phyloP scores from a whole-genome alignment of 768 basidiomycete species.

The Lactarius akahatsu region DNA sequence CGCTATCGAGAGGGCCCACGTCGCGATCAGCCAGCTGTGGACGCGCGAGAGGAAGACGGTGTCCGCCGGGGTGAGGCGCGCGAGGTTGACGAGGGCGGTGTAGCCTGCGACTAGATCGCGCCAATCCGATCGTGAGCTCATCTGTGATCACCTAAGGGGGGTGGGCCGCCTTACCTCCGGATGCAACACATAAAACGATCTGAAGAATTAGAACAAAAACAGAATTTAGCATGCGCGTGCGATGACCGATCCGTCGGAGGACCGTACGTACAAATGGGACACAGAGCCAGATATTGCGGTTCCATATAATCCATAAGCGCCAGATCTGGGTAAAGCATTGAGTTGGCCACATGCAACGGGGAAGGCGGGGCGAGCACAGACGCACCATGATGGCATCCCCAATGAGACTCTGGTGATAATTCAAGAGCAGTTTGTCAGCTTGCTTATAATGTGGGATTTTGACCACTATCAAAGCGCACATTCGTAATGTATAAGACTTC shows the following conservation, averaged over 20 bases:
- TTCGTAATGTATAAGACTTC: conserved; percentile 20
- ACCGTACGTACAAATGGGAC: conserved; percentile 17
- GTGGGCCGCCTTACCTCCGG: neutral
- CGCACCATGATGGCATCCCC: conserved; percentile 23
- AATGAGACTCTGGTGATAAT: conserved; percentile 14
- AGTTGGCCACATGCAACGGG: neutral
- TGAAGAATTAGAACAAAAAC: neutral
- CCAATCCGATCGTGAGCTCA: no score
- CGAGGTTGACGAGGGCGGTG: conserved; percentile 11
- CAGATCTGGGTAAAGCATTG: conserved; percentile 13
- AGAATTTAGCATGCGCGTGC: neutral
- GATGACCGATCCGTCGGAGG: neutral
- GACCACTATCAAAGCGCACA: neutral
- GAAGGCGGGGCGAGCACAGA: neutral
- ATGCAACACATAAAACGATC: conserved; percentile 6
- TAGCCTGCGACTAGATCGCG: conserved; percentile 11
- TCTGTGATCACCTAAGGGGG: no score
- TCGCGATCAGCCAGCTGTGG: conserved; percentile 13
- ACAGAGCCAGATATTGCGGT: conserved; percentile 14
- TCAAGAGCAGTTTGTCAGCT: neutral
- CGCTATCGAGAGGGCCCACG: conserved; percentile 22
- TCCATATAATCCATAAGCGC: conserved; percentile 26
- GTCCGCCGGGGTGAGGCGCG: neutral
- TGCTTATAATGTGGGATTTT: neutral
- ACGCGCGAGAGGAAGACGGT: conserved; percentile 7